These are phyloP conservation scores for Neurospora africana DNA, from an alignment of 495 filamentous ascomycete species.

Conservation along the genomic window DNA sequence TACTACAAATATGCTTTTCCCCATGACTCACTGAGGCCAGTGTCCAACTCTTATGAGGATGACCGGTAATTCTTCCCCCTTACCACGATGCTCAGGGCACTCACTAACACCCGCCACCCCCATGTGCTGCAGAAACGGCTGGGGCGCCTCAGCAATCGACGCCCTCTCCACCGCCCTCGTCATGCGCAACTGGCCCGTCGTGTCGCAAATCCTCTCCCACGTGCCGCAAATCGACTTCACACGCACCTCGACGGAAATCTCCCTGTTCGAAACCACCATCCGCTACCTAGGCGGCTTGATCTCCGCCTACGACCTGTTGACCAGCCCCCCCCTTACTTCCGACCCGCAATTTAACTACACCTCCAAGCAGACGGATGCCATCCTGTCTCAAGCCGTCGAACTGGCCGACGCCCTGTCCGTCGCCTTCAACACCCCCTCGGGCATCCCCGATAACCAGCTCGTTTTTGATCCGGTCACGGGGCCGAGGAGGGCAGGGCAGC, in stretches of 20 bases:
- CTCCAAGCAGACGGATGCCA: slow-evolving; percentile 35
- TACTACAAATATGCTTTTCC: slow-evolving; percentile 74
- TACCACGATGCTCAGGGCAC: too few species aligned
- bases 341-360: slow-evolving; percentile 30
- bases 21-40: slow-evolving; percentile 64
- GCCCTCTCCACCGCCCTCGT: slow-evolving; percentile 71
- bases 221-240: slow-evolving; percentile 61
- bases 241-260: slow-evolving; percentile 47
- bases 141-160: slow-evolving; percentile 80
- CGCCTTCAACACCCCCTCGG: slow-evolving; percentile 65
- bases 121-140: slow-evolving; percentile 69
- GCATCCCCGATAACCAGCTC: slow-evolving; percentile 67
- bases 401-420: slow-evolving; percentile 66
- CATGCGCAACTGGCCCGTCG: slow-evolving; percentile 58
- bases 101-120: neutral
- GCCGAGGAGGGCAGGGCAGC: slow-evolving; percentile 34
- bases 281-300: slow-evolving; percentile 74
- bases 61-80: slow-evolving; percentile 45
- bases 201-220: slow-evolving; percentile 58
- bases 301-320: slow-evolving; percentile 74
- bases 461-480: slow-evolving; percentile 35
- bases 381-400: slow-evolving; percentile 56
- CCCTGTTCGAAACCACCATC: slow-evolving; percentile 85
- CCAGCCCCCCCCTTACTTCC: slow-evolving; percentile 46
- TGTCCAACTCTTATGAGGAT: slow-evolving; percentile 52